Conservation (phyloP, 2,329 filamentous ascomycete genomes). For the Cryphonectria carpinicola region DNA sequence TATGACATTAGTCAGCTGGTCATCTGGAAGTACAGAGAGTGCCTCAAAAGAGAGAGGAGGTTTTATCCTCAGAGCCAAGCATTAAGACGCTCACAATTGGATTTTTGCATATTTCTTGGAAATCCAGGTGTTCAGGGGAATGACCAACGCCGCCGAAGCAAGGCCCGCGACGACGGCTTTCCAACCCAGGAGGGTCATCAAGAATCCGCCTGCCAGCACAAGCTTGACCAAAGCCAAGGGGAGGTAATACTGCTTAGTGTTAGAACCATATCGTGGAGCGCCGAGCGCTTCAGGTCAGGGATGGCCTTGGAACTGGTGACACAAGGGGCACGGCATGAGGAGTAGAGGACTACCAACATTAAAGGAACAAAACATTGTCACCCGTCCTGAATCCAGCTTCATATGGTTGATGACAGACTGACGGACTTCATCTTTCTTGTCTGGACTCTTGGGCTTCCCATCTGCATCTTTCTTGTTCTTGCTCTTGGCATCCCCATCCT, state of each 20-base stretch:
- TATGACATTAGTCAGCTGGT: background rate
- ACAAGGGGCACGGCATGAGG: background rate
- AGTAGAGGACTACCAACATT: constrained; percentile 16
- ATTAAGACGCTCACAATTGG: constrained; percentile 31
- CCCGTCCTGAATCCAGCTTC: constrained; percentile 40
- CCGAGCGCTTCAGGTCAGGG: background rate
- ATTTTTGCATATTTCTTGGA: constrained; percentile 38
- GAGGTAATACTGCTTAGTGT: constrained; percentile 34
- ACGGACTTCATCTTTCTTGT: constrained; percentile 35
- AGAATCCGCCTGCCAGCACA: constrained; percentile 37
- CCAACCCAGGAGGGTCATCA: constrained; percentile 40
- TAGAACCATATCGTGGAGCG: constrained; percentile 28
- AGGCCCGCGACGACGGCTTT: constrained; percentile 38
- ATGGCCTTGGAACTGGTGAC: background rate
- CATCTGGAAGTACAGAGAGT: background rate
- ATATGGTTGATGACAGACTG: constrained; percentile 44
- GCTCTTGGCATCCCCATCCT: constrained; percentile 18
- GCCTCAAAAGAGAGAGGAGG: background rate
- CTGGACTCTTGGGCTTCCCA: constrained; percentile 20
- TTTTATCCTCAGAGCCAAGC: background rate
- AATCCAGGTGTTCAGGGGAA: constrained; percentile 37
- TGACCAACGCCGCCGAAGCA: constrained; percentile 34
- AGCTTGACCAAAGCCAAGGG: constrained; percentile 42
- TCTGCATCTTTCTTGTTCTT: constrained; percentile 11
- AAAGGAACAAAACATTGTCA: constrained; percentile 28